These are phyloP conservation scores for Stygiomarasmius scandens DNA, from an alignment of 1,284 basidiomycete genomes.

Conservation along the genomic window DNA sequence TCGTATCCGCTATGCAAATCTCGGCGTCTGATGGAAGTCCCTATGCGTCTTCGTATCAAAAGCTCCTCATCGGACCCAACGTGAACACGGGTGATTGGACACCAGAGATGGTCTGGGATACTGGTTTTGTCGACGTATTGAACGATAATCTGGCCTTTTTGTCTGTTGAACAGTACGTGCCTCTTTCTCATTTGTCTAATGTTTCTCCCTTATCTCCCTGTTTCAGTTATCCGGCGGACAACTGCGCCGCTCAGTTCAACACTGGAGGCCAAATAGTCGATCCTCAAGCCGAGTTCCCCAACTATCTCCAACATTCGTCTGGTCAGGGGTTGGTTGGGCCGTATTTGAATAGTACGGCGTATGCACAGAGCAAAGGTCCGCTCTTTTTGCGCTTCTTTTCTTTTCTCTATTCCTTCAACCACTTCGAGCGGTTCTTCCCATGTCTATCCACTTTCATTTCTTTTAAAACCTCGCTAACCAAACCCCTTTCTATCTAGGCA, in stretches of 20 bases:
- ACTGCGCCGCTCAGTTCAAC: conserved; percentile 60
- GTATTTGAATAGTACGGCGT: conserved; percentile 52
- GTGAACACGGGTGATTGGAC: conserved; percentile 40
- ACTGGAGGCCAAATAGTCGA: conserved; percentile 42
- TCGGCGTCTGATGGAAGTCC: conserved; percentile 31
- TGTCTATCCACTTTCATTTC: no score
- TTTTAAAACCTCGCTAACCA: no score
- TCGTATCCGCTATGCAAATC: conserved; percentile 37
- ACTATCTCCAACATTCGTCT: conserved; percentile 61
- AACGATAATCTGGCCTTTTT: conserved; percentile 40
- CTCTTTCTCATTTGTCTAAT: no score
- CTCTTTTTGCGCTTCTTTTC: conserved; percentile 35
- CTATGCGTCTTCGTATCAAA: conserved; percentile 25
- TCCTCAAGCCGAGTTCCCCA: conserved; percentile 56
- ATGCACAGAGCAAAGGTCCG: conserved; percentile 20
- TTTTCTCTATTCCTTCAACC: background rate
- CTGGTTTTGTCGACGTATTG: conserved; percentile 45
- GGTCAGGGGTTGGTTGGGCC: conserved; percentile 45
- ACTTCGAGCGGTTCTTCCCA: no score
- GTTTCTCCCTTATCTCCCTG: no score
- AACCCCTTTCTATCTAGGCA: conserved; percentile 30
- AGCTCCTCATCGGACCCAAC: conserved; percentile 47
- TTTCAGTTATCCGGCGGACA: conserved; percentile 67
- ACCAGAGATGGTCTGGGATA: conserved; percentile 36
- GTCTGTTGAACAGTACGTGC: conserved; percentile 54